phyloP scores from a whole-genome alignment of 1,284 basidiomycete genomes.

The Rhodotorula sp. region DNA sequence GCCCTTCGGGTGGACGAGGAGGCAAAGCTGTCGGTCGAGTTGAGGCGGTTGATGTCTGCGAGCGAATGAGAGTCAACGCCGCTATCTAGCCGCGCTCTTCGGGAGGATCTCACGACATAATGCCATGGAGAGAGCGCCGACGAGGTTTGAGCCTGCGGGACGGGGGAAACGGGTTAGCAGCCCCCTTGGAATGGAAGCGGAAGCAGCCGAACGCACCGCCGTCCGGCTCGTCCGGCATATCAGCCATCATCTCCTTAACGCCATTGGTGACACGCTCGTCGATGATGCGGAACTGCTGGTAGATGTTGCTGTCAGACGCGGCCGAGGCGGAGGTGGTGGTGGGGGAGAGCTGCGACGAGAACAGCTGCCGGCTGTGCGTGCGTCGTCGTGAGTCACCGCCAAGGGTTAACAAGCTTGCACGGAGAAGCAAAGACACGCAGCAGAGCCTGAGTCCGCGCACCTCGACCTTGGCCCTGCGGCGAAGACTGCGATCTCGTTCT shows the following conservation, averaged over 20 bases:
- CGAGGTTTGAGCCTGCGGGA: constrained; percentile 58
- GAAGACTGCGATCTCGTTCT: constrained; percentile 89
- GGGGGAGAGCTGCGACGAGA: constrained; percentile 23
- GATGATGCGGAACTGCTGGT: constrained; percentile 69
- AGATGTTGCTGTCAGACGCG: constrained; percentile 68
- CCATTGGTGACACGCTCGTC: constrained; percentile 66
- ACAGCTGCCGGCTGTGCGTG: constrained; percentile 27
- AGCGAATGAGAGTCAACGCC: neutral
- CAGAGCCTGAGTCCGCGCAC: constrained; percentile 3
- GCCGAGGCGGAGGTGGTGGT: constrained; percentile 4
- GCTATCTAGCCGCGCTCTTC: neutral
- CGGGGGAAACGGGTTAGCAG: neutral
- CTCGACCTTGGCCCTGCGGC: constrained; percentile 53
- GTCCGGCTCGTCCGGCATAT: constrained; percentile 54
- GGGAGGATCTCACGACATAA: constrained; percentile 71
- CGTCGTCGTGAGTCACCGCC: no score
- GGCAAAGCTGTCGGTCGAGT: constrained; percentile 47
- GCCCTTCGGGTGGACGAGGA: constrained; percentile 22
- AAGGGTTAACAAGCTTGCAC: neutral
- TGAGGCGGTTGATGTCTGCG: constrained; percentile 79
- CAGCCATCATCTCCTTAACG: constrained; percentile 64
- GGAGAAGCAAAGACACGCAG: neutral
- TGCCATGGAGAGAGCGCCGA: constrained; percentile 83
- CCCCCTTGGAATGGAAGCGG: no score
- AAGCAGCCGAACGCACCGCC: neutral